Evolutionary conservation across 495 filamentous ascomycete species (phyloP).

Genomic region (Aspergillus avenaceus): DNA sequence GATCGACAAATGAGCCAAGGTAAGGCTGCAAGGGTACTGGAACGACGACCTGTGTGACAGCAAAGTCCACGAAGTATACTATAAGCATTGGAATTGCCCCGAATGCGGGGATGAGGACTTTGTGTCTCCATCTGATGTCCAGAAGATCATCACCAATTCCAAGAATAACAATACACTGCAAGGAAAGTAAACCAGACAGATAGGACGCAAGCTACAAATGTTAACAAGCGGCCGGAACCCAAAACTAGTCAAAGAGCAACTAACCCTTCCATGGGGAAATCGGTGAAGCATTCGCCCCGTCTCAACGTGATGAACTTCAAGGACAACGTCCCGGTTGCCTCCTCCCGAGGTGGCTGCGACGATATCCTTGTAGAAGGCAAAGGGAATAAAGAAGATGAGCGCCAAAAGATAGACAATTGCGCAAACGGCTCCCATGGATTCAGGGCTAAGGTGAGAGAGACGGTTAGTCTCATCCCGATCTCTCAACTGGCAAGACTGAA

Average conservation of each 20-base stretch:
- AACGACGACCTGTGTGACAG: constrained; percentile 90
- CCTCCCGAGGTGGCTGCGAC: constrained; percentile 93
- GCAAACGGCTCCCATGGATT: constrained; percentile 96
- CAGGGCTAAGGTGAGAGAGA: constrained; percentile 55
- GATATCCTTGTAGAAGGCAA: constrained; percentile 97
- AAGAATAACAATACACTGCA: constrained; percentile 84
- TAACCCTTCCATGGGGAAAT: constrained; percentile 91
- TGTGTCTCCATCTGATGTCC: constrained; percentile 98
- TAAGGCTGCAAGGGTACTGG: constrained; percentile 80
- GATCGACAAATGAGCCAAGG: constrained; percentile 74
- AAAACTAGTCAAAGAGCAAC: constrained; percentile 5
- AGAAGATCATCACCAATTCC: constrained; percentile 95
- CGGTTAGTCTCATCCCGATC: constrained; percentile 16
- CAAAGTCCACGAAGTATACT: constrained; percentile 97
- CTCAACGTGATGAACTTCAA: constrained; percentile 62
- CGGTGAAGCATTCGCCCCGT: constrained; percentile 77
- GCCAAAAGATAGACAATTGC: constrained; percentile 86
- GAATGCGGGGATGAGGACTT: constrained; percentile 94
- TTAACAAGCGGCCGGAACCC: background rate
- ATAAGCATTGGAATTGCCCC: constrained; percentile 91
- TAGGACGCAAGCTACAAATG: constrained; percentile 78
- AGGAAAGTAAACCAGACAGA: constrained; percentile 85
- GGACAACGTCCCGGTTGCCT: constrained; percentile 81
- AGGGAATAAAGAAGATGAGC: constrained; percentile 89
- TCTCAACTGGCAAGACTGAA: background rate